A percentile compares a stretch with the other conserved stretches of the same genome.
These are phyloP conservation scores for Arachis stenosperma DNA, from an alignment of 306 rosid species.

Conservation along the genomic window DNA sequence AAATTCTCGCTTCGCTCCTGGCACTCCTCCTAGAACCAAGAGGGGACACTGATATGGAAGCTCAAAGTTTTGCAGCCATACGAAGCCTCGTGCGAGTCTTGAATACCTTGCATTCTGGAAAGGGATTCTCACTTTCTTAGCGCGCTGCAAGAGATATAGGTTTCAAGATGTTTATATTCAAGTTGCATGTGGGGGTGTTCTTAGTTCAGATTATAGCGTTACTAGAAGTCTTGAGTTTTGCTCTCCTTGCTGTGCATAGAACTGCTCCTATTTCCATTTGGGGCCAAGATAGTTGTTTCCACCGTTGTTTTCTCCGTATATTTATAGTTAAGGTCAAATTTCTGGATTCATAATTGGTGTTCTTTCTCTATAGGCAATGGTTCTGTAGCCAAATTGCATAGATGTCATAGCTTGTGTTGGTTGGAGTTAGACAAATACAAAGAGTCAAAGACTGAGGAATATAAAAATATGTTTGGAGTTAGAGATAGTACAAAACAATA, in stretches of 20 bases:
- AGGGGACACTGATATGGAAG: slow-evolving; percentile 51
- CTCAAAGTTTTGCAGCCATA: slow-evolving; percentile 44
- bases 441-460: too few relatives aligned
- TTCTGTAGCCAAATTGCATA: slow-evolving; percentile 18
- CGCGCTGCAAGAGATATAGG: slow-evolving; percentile 37
- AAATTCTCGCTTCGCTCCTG: slow-evolving; percentile 58
- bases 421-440: too few relatives aligned
- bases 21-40: slow-evolving; percentile 70
- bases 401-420: neutral
- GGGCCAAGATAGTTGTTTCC: slow-evolving; percentile 33
- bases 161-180: slow-evolving; percentile 39
- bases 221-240: slow-evolving; percentile 37
- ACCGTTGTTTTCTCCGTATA: slow-evolving; percentile 9
- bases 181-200: slow-evolving; percentile 34
- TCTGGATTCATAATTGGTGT: slow-evolving; percentile 29
- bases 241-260: slow-evolving; percentile 32
- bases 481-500: too few relatives aligned
- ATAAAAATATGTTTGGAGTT: too few relatives aligned
- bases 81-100: slow-evolving; percentile 33
- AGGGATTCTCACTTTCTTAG: neutral
- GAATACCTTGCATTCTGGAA: neutral
- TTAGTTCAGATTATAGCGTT: slow-evolving; percentile 22
- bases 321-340: slow-evolving; percentile 32
- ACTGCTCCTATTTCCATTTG: slow-evolving; percentile 40
- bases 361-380: slow-evolving; percentile 31